Base-by-base conservation (phyloP, 306 rosid genomes). In the Pyrus communis region DNA sequence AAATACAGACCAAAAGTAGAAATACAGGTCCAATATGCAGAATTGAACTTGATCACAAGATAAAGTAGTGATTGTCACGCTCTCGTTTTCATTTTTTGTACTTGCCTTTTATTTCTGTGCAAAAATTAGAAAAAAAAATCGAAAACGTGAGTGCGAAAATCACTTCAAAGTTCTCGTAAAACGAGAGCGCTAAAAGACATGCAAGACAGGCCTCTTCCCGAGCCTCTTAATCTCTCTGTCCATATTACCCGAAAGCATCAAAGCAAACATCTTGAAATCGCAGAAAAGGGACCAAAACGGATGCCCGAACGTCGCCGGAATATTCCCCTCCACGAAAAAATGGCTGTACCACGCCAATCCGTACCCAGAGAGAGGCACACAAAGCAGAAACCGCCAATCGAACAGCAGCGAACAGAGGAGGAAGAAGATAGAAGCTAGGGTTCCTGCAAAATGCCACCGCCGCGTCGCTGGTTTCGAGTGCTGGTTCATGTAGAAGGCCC, bases 291-390 rank as follows among this genome's bases (percentile, higher is more conserved):
- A 95, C 99, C 97, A 95, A 76, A 95, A 75, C 9, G 99, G 99
- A 77, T 95, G 97, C 5, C 97, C 97, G 77, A 90, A 95, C 31
- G 97, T 82, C 0, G 89, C 92, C 1, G 99, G 99, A 77, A 89
- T 70, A 79, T 95, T 95, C 79, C 93, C 89, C 79, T 95, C 97
- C 9, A 95, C 85, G 58, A 90, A 95, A 89, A 95, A 92, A 80
- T 95, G 97, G 81, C 97, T 95, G 81, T 92, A 95, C 99, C 99
- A 95, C 13, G 97, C 99, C 65, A 85, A 88, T 43, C 97, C 99
- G 86, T 95, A 92, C 22, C 96, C 97, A 77, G 88, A 83, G 6
- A 92, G 67, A 22, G 97, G 97, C 75, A 85, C 97, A 77, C 87
- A 82, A 74, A 90, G 70, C 84, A 95, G 80, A 71, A 90, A 78